Evolutionary conservation across 768 basidiomycete species (phyloP), one percentile per base, ranked within the genome.

Genomic region (Suillus spraguei): DNA sequence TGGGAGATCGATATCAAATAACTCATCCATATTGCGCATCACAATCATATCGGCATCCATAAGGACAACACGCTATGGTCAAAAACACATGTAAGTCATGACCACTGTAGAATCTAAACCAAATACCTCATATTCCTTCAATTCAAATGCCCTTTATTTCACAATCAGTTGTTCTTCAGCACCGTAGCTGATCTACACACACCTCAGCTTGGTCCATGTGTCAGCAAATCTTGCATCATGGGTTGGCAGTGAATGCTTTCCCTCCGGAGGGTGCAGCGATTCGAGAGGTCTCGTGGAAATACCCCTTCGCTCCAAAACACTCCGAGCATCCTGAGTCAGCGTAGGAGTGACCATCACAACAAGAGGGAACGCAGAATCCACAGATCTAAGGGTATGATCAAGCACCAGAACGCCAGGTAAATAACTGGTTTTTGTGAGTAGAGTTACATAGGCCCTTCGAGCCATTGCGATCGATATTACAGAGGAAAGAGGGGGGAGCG

Each of bases 31-130:
- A 71, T 93, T 95, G 56, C 77, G 82, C 76, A 81, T 79, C 24
- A 95, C 80, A 60, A 94, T 81, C 95, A 97, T 97, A 77, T 97
- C 95, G 22, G 89, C 86, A 72, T 97, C 95, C 58, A 96, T 76
- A 42, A 96, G 82, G 61, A 95, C 89, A 61, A 96, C 73, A 32
- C 90, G 85, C 91, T 94, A 60, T 60, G 13, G 38, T 17, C 52
- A 50, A 47, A n/a, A 60, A 65, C 35, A 64, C 62, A 32, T 58
- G 59, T 60, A 50, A 58, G 49, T 33, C n/a, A 55, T 32, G 24
- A n/a, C 36, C 22, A 4, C 56, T 38, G 2, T 17, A 60, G 6
- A 22, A 59, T 41, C n/a, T n/a, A 53, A 64, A 78, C 17, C 3
- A 33, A 66, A 64, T 75, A 88, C 91, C 54, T 90, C 86, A 73